These are phyloP conservation scores for Pleurotus salmoneostramineus DNA, from an alignment of 768 basidiomycete species.

Conservation along the genomic window DNA sequence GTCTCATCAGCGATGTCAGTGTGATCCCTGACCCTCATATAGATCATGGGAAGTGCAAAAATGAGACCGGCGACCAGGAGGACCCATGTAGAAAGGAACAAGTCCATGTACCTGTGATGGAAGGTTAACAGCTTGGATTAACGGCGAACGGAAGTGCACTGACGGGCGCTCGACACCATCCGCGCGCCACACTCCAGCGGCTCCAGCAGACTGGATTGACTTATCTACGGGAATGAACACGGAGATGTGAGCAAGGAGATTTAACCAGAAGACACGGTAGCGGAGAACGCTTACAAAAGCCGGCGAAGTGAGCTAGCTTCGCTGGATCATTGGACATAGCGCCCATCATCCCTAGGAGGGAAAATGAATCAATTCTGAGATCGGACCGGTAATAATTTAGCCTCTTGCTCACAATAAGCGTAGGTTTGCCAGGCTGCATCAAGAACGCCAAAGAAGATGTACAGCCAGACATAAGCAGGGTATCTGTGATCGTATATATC, in stretches of 20 bases:
- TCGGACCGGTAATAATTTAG: neutral
- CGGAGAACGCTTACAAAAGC: conserved; percentile 60
- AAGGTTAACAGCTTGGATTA: neutral
- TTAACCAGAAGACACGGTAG: neutral
- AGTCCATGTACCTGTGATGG: conserved; percentile 46
- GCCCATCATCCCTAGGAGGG: conserved; percentile 52
- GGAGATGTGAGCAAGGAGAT: neutral
- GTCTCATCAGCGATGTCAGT: conserved; percentile 43
- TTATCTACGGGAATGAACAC: conserved; percentile 41
- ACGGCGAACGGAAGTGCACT: conserved; percentile 20
- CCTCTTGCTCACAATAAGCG: conserved; percentile 50
- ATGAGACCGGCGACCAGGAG: conserved; percentile 44
- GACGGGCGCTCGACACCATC: conserved; percentile 63
- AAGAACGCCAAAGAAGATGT: conserved; percentile 69
- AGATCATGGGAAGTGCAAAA: conserved; percentile 52
- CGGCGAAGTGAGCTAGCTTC: conserved; percentile 76
- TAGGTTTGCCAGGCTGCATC: conserved; percentile 87
- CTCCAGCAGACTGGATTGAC: conserved; percentile 73
- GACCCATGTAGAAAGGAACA: conserved; percentile 53
- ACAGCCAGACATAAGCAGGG: conserved; percentile 53
- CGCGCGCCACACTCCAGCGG: conserved; percentile 67
- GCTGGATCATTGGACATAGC: conserved; percentile 81
- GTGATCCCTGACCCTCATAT: conserved; percentile 45
- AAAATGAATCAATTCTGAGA: neutral
- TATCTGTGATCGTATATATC: conserved; percentile 59